These are phyloP conservation scores for Phytophthora lateralis DNA, from an alignment of 352 stramenopile genomes.

Conservation along the genomic window DNA sequence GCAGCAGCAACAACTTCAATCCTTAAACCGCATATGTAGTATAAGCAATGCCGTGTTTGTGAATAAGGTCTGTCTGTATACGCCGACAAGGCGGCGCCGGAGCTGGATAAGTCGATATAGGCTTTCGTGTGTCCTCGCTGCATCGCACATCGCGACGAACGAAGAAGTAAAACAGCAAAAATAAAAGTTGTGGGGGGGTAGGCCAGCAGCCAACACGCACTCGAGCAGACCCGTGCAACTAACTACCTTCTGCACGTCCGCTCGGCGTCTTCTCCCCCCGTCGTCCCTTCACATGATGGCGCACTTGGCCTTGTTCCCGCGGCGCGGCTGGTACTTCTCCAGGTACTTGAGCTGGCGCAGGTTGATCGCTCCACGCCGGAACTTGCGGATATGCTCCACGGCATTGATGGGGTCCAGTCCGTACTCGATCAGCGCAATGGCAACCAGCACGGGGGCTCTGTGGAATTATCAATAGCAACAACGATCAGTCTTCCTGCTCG, in stretches of 20 bases:
- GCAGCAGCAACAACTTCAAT: background rate
- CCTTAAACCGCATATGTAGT: conserved; percentile 3
- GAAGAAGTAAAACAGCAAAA: conserved; percentile 40
- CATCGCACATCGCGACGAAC: conserved; percentile 18
- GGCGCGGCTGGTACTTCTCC: conserved; percentile 92
- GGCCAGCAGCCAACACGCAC: conserved; percentile 14
- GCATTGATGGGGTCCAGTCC: conserved; percentile 95
- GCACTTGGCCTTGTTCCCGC: conserved; percentile 81
- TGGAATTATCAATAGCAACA: conserved; percentile 6
- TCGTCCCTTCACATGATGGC: conserved; percentile 76
- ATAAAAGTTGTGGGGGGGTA: conserved; percentile 28
- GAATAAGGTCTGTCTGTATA: conserved; percentile 33
- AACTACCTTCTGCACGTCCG: conserved; percentile 1
- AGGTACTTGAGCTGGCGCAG: conserved; percentile 97
- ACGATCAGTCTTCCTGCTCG: conserved; percentile 1
- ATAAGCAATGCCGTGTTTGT: conserved; percentile 38
- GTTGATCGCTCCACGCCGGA: conserved; percentile 97
- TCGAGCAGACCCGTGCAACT: conserved; percentile 2
- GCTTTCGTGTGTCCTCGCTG: conserved; percentile 16
- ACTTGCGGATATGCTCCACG: conserved; percentile 96
- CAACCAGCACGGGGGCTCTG: conserved; percentile 96
- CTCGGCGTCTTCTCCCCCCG: conserved; percentile 8
- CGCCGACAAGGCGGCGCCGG: conserved; percentile 11
- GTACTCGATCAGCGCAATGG: conserved; percentile 98
- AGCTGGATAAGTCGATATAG: conserved; percentile 20